Evolutionary conservation across 1,284 basidiomycete species (phyloP).

Genomic region (Kalmanozyma brasiliensis): DNA sequence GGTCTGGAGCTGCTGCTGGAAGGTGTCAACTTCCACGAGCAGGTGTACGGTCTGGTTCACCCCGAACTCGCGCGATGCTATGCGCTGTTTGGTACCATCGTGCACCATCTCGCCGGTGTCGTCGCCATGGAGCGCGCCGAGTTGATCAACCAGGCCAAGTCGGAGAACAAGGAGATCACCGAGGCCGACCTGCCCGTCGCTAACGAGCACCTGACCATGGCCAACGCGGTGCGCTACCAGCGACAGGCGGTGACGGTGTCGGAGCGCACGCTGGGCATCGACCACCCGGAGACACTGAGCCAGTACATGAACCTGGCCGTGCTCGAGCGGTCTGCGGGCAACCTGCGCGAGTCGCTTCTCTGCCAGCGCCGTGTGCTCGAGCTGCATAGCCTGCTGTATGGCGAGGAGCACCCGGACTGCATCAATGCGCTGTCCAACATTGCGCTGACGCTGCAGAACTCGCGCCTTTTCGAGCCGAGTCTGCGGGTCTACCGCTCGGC

Average conservation of each 20-base stretch:
- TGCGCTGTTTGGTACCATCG: constrained; percentile 71
- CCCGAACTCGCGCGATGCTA: constrained; percentile 73
- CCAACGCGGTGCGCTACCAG: constrained; percentile 71
- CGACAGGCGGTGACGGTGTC: constrained; percentile 73
- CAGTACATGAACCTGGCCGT: constrained; percentile 74
- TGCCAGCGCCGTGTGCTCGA: constrained; percentile 72
- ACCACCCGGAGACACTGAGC: constrained; percentile 72
- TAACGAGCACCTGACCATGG: constrained; percentile 68
- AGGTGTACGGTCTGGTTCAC: constrained; percentile 73
- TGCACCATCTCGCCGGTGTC: constrained; percentile 66
- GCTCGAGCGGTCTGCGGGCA: constrained; percentile 70
- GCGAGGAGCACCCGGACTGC: constrained; percentile 71
- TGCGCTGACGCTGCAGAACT: constrained; percentile 59
- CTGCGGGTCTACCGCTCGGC: constrained; percentile 58
- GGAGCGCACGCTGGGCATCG: constrained; percentile 72
- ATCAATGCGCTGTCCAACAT: constrained; percentile 70
- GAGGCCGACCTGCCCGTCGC: constrained; percentile 42
- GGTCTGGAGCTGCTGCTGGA: constrained; percentile 73
- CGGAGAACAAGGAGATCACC: constrained; percentile 50
- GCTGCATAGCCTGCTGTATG: constrained; percentile 72
- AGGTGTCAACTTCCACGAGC: constrained; percentile 73
- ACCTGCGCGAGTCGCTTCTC: constrained; percentile 69
- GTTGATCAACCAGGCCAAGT: constrained; percentile 48
- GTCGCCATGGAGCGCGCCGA: constrained; percentile 46
- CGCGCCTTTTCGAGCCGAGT: constrained; percentile 50